Evolutionary conservation across 169 alveolate species (phyloP).

Genomic region (Cryptosporidium sp.): DNA sequence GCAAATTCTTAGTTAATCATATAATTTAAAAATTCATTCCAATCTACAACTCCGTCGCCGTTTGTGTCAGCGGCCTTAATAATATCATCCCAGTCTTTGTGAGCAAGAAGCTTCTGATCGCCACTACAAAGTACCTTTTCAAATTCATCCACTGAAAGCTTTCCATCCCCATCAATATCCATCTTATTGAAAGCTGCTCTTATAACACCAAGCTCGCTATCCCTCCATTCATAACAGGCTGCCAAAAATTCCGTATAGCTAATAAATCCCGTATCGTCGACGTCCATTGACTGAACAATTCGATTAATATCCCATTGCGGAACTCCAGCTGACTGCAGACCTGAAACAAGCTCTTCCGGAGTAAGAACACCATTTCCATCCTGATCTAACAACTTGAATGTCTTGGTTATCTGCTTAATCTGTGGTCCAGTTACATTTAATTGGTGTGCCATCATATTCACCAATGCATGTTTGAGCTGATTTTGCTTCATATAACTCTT

Average conservation of each 20-base stretch:
- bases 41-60: constrained; percentile 85
- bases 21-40: constrained; percentile 82
- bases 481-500: constrained; percentile 79
- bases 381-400: constrained; percentile 77
- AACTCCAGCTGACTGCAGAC: constrained; percentile 78
- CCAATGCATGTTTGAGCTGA: constrained; percentile 79
- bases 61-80: constrained; percentile 82
- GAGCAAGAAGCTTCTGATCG: constrained; percentile 76
- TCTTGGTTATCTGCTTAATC: constrained; percentile 77
- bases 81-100: constrained; percentile 75
- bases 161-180: constrained; percentile 84
- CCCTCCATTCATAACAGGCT: constrained; percentile 83
- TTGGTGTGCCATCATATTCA: constrained; percentile 82
- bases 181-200: constrained; percentile 82
- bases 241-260: constrained; percentile 85
- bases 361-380: constrained; percentile 80
- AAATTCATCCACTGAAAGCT: constrained; percentile 80
- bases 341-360: constrained; percentile 78
- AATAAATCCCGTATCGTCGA: constrained; percentile 81
- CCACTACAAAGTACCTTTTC: constrained; percentile 79
- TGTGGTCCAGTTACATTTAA: constrained; percentile 79
- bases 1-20: constrained; percentile 56
- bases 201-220: constrained; percentile 79
- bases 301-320: constrained; percentile 81
- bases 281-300: constrained; percentile 81